phyloP scores from a whole-genome alignment of 140 eudicot genomes.

The Oenanthe javanica region DNA sequence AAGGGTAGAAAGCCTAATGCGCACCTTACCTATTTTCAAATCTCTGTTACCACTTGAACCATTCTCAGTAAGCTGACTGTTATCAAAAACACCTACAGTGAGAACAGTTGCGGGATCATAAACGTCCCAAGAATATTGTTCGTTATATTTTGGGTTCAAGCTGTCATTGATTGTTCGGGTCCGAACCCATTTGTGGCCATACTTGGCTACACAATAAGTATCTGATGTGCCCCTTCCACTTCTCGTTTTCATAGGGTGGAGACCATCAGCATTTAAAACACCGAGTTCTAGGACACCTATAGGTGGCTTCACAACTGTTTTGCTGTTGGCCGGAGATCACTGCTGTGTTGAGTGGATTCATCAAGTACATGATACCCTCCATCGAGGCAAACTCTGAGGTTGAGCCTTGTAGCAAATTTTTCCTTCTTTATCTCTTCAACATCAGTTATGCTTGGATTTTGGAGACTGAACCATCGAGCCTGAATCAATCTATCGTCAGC shows the following conservation, averaged over 20 bases:
- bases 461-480: constrained; percentile 59
- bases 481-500: constrained; percentile 60
- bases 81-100: constrained; percentile 80
- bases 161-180: constrained; percentile 70
- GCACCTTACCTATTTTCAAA: constrained; percentile 59
- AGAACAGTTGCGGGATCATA: constrained; percentile 83
- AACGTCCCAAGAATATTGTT: constrained; percentile 95
- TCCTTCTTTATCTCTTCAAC: constrained; percentile 42
- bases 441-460: constrained; percentile 36
- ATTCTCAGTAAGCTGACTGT: constrained; percentile 38
- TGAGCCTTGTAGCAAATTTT: constrained; percentile 58
- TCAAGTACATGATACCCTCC: constrained; percentile 93
- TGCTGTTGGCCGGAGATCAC: constrained; percentile 84
- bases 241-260: constrained; percentile 73
- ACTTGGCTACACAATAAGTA: constrained; percentile 81
- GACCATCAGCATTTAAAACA: constrained; percentile 53
- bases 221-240: constrained; percentile 69
- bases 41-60: constrained; percentile 32
- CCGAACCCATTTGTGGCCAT: constrained; percentile 82
- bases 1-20: constrained; percentile 78
- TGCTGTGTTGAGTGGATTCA: constrained; percentile 87
- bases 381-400: constrained; percentile 68
- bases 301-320: constrained; percentile 80
- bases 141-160: constrained; percentile 65
- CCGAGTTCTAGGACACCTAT: constrained; percentile 79